These are phyloP conservation scores for Colletotrichum lini DNA, from an alignment of 2,329 filamentous ascomycete genomes.

Conservation along the genomic window DNA sequence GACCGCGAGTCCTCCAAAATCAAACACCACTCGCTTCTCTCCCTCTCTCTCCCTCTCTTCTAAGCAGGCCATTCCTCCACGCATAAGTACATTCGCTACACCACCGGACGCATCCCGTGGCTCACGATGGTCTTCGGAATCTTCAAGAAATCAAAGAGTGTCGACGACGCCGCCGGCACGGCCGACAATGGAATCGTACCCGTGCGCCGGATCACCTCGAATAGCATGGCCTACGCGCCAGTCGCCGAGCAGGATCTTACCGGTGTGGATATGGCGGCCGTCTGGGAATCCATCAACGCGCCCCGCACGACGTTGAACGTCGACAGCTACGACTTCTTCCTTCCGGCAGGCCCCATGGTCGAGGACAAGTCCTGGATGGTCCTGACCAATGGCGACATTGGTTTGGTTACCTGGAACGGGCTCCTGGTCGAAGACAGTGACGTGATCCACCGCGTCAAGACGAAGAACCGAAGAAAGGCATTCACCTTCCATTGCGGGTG, in stretches of 20 bases:
- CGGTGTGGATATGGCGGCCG: not conserved
- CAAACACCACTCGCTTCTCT: not conserved
- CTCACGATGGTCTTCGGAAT: not conserved
- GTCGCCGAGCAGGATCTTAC: not conserved
- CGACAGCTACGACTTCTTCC: conserved; percentile 25
- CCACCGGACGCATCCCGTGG: not conserved
- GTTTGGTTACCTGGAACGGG: not conserved
- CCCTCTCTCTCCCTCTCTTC: too few relatives aligned
- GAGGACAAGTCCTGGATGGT: conserved; percentile 17
- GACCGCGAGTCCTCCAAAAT: not conserved
- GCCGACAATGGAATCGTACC: too few relatives aligned
- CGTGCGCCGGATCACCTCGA: not conserved
- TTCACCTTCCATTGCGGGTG: not conserved
- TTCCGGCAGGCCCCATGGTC: conserved; percentile 19
- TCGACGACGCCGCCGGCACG: not conserved
- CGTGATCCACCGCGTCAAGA: not conserved
- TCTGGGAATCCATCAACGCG: conserved; percentile 20
- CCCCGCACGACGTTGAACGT: conserved; percentile 17
- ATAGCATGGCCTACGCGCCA: not conserved
- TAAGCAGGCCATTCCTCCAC: too few relatives aligned
- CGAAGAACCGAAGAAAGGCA: not conserved
- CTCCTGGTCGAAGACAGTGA: not conserved
- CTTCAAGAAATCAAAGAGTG: conserved; percentile 8
- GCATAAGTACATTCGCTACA: not conserved
- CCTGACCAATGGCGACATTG: conserved; percentile 5